Base-by-base conservation (phyloP, 106 monocot genomes). In the Hemerocallis citrina region DNA sequence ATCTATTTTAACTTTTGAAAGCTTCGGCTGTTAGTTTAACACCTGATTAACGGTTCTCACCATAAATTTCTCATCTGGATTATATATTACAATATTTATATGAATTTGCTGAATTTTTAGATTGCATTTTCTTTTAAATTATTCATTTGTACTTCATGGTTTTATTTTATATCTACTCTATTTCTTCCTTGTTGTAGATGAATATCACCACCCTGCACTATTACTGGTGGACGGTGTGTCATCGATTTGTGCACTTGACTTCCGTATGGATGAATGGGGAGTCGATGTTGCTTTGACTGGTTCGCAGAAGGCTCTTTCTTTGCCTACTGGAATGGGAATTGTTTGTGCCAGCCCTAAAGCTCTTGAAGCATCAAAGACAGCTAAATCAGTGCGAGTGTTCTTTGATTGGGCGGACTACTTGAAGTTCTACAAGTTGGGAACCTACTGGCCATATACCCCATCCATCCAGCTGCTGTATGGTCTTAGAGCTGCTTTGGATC, bases 211-310 rank as follows among this genome's bases (percentile, higher is more conserved):
- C 62, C 92, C 88, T 19, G 88, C 92, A 1, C 40, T 93, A 27
- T 1, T 93, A 5, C 74, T 88, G n/a, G 92, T 93, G 7, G 92
- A 93, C 34, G 92, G 92, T 36, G 88, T 93, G 28, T 93, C 92
- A 21, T 93, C 92, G 7, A 93, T 88, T 20, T 88, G 88, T 34
- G 92, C 88, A 1, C 60, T 93, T 56, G 92, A 93, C 55, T 88
- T 88, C 34, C 88, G 84, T n/a, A 88, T 88, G 92, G 92, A 92
- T 49, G 92, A 92, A 66, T 92, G 88, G 92, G 88, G 92, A 33
- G 44, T 92, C 24, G 88, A 92, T 61, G 92, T 92, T 7, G 84
- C 92, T 49, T 57, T 92, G 14, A 92, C 88, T 3, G 88, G 92
- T 3, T 92, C 92, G 15, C 92, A 88, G 59, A 92, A 92, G 60